These are phyloP conservation scores for Salix caprea DNA, from an alignment of 345 rosid species.

Conservation along the genomic window DNA sequence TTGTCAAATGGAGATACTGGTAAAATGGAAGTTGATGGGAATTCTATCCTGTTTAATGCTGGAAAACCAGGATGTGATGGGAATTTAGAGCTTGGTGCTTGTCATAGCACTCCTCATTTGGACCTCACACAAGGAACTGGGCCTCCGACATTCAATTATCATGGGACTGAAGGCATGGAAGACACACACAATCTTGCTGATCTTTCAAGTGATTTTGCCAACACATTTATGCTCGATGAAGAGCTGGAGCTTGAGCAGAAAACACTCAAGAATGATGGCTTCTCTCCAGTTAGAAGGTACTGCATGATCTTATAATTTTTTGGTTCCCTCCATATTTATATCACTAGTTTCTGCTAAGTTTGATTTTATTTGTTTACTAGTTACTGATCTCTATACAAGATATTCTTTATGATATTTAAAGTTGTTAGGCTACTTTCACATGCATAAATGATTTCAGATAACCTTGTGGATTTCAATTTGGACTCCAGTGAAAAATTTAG, in stretches of 20 bases:
- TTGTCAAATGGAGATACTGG: constrained; percentile 8
- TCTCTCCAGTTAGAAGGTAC: constrained; percentile 55
- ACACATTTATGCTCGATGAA: constrained; percentile 89
- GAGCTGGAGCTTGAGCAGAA: constrained; percentile 86
- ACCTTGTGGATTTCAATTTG: background rate
- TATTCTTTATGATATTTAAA: background rate
- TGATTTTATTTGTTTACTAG: background rate
- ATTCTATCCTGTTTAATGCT: constrained; percentile 11
- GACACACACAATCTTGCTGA: constrained; percentile 36
- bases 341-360: background rate
- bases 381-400: background rate
- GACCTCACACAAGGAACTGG: constrained; percentile 31
- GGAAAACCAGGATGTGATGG: constrained; percentile 16
- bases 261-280: constrained; percentile 39
- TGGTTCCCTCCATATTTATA: background rate
- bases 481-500: background rate
- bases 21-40: constrained; percentile 12
- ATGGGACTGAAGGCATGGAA: constrained; percentile 26
- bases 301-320: constrained; percentile 4
- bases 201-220: constrained; percentile 62
- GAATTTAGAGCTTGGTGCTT: constrained; percentile 16
- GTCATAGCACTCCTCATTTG: constrained; percentile 5
- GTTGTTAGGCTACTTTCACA: background rate
- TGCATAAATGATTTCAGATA: background rate
- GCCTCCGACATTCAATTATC: constrained; percentile 25